Percentiles rank a stretch among this genome's conserved stretches.
Evolutionary conservation across 169 alveolate species (phyloP).

Genomic region (Plasmodium coatneyi): DNA sequence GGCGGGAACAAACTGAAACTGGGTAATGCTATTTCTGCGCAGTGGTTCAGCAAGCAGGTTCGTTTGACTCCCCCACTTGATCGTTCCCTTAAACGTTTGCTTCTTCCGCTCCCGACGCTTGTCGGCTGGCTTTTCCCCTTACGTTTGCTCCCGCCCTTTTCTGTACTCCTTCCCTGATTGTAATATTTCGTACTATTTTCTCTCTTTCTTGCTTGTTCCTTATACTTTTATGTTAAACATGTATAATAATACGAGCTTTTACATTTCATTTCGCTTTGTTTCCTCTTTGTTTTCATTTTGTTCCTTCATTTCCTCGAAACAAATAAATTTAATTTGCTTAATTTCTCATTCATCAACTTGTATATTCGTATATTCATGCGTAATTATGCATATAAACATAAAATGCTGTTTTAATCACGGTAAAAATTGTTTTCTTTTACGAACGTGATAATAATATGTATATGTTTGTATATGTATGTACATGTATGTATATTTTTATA

Average conservation of each 20-base stretch:
- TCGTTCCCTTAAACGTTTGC: not conserved
- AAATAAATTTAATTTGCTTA: not conserved
- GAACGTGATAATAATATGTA: not conserved
- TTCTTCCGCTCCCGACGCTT: not conserved
- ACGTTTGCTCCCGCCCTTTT: not conserved
- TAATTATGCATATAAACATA: not conserved
- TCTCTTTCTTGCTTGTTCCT: not conserved
- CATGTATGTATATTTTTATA: not conserved
- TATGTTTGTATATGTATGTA: not conserved
- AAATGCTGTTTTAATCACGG: not conserved
- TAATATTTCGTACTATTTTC: not conserved
- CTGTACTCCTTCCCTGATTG: not conserved
- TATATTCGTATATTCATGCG: not conserved
- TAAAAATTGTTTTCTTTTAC: not conserved
- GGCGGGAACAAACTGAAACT: not conserved
- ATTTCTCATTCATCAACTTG: not conserved
- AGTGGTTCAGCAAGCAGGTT: not conserved
- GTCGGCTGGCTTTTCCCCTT: not conserved
- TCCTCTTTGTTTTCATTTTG: not conserved
- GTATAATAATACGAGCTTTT: not conserved
- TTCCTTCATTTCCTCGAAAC: conserved; percentile 12
- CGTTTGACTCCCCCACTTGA: not conserved
- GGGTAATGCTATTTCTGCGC: not conserved
- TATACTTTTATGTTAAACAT: not conserved
- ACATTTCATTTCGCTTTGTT: not conserved